phyloP scores from a whole-genome alignment of 2,329 filamentous ascomycete species.

The Aschersonia sp. region DNA sequence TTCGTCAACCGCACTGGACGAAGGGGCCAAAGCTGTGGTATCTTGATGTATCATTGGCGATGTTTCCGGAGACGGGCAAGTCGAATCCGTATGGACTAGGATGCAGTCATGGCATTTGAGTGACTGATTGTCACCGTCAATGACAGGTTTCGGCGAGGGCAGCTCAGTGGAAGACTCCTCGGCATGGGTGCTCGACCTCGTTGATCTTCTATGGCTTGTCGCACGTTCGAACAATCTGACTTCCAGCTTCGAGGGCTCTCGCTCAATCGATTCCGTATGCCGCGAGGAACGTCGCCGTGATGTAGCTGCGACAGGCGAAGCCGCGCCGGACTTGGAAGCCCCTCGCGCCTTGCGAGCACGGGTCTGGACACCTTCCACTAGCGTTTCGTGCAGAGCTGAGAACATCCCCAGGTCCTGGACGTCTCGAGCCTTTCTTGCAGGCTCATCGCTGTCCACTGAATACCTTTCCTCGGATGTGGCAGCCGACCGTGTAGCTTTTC shows the following conservation, averaged over 20 bases:
- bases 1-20: slow-evolving; percentile 10
- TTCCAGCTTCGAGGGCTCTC: neutral
- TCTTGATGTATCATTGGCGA: slow-evolving; percentile 3
- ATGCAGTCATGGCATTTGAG: slow-evolving; percentile 7
- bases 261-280: neutral
- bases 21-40: slow-evolving; percentile 7
- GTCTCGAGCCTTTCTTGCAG: neutral
- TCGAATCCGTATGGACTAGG: slow-evolving; percentile 8
- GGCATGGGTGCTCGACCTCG: neutral
- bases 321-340: neutral
- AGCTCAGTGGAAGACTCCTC: neutral
- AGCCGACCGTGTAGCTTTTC: neutral
- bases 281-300: slow-evolving; percentile 1
- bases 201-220: neutral
- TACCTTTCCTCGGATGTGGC: neutral
- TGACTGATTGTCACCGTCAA: neutral
- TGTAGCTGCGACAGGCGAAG: neutral
- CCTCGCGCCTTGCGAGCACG: neutral
- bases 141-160: neutral
- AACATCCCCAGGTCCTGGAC: neutral
- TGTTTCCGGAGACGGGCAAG: slow-evolving; percentile 6
- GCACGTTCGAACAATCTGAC: neutral
- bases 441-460: neutral
- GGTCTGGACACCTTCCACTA: neutral
- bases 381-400: neutral